Evolutionary conservation across 2,329 filamentous ascomycete genomes (phyloP).

Genomic region (Zymoseptoria passerinii): DNA sequence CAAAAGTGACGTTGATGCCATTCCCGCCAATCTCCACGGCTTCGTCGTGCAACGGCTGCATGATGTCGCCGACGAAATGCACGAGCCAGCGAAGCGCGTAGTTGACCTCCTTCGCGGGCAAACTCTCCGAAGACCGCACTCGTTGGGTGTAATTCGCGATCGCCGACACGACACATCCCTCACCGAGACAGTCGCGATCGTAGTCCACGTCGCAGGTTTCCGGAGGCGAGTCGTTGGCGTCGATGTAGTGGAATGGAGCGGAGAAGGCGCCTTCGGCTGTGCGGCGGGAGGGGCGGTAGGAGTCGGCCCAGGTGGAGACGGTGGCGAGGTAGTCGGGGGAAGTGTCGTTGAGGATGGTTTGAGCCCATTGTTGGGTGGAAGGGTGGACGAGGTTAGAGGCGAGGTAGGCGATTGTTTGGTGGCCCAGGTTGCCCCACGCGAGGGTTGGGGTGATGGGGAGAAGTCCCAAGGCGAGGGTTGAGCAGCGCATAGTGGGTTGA

Average conservation of each 20-base stretch:
- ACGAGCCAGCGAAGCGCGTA: slow-evolving; percentile 45
- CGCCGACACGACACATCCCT: slow-evolving; percentile 46
- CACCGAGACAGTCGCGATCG: slow-evolving; percentile 43
- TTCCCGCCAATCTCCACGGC: slow-evolving; percentile 38
- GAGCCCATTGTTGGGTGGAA: slow-evolving; percentile 38
- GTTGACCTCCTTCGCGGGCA: slow-evolving; percentile 30
- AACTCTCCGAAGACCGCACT: slow-evolving; percentile 24
- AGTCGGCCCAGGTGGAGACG: slow-evolving; percentile 48
- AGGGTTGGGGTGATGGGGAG: neutral
- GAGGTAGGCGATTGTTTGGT: slow-evolving; percentile 48
- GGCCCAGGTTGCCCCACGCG: slow-evolving; percentile 48
- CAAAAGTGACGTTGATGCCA: slow-evolving; percentile 37
- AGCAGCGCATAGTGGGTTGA: too few relatives aligned
- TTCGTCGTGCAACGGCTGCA: slow-evolving; percentile 58
- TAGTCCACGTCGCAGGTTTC: slow-evolving; percentile 41
- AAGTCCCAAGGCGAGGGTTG: too few relatives aligned
- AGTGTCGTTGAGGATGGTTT: slow-evolving; percentile 36
- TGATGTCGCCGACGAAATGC: slow-evolving; percentile 55
- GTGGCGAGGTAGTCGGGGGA: slow-evolving; percentile 42
- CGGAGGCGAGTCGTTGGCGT: slow-evolving; percentile 42
- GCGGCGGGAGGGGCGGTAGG: slow-evolving; percentile 43
- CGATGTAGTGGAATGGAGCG: slow-evolving; percentile 44
- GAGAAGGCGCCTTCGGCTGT: slow-evolving; percentile 42
- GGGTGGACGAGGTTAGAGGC: slow-evolving; percentile 42
- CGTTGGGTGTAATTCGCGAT: slow-evolving; percentile 45